phyloP scores from a whole-genome alignment of 352 stramenopile genomes.

The Phytophthora uliginosa region DNA sequence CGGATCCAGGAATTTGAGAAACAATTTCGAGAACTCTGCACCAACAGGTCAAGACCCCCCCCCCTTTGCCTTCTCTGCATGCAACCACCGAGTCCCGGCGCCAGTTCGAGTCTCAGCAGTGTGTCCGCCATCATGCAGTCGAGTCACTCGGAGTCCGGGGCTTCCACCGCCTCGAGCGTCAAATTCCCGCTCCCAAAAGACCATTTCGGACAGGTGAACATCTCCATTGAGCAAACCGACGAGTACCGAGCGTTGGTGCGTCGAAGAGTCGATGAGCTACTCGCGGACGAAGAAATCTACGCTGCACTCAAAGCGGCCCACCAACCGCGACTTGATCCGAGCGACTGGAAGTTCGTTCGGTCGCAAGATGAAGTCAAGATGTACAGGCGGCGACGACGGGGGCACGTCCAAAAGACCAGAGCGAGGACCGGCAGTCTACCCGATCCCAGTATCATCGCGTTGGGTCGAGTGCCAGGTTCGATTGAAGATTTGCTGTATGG shows the following conservation, averaged over 20 bases:
- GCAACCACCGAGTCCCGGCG: constrained; percentile 12
- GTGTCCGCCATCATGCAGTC: constrained; percentile 33
- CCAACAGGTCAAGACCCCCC: neutral
- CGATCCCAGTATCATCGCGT: constrained; percentile 49
- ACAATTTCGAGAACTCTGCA: constrained; percentile 2
- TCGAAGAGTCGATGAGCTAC: constrained; percentile 34
- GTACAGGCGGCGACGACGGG: constrained; percentile 33
- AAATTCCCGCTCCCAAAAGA: constrained; percentile 44
- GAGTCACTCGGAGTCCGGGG: constrained; percentile 22
- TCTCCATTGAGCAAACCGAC: constrained; percentile 42
- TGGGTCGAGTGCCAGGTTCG: constrained; percentile 54
- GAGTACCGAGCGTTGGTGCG: constrained; percentile 46
- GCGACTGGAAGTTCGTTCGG: constrained; percentile 49
- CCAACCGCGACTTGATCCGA: constrained; percentile 31
- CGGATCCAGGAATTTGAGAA: constrained; percentile 12
- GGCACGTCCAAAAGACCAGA: constrained; percentile 2
- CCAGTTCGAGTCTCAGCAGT: constrained; percentile 3
- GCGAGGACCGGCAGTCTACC: constrained; percentile 3
- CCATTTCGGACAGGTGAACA: constrained; percentile 43
- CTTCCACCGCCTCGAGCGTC: constrained; percentile 21
- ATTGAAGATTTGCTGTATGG: constrained; percentile 68
- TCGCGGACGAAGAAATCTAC: constrained; percentile 39
- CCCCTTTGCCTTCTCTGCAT: neutral
- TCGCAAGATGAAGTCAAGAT: constrained; percentile 49
- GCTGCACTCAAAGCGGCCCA: constrained; percentile 8